These are phyloP conservation scores for Magnusiomyces ingens DNA, from an alignment of 1,139 yeast genomes.

Conservation along the genomic window DNA sequence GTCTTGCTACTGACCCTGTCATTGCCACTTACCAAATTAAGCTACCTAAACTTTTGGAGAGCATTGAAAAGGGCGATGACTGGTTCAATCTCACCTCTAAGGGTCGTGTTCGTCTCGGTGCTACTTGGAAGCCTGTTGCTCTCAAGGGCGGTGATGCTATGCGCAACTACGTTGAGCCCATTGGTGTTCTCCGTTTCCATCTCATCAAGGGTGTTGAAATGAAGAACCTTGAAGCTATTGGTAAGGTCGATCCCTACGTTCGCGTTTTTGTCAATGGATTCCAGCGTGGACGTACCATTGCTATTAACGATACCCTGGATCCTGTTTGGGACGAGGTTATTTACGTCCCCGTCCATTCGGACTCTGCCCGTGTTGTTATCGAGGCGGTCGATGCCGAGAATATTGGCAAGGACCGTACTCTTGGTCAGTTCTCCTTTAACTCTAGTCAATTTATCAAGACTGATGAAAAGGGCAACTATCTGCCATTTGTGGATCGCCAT, in stretches of 20 bases:
- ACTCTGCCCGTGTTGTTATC: constrained; percentile 71
- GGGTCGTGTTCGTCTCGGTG: constrained; percentile 65
- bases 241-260: constrained; percentile 87
- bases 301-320: constrained; percentile 57
- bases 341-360: constrained; percentile 73
- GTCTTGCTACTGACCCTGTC: constrained; percentile 53
- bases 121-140: constrained; percentile 83
- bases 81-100: constrained; percentile 61
- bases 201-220: constrained; percentile 61
- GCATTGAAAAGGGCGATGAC: constrained; percentile 67
- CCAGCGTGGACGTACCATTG: constrained; percentile 69
- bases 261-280: constrained; percentile 73
- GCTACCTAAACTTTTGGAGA: constrained; percentile 66
- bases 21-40: constrained; percentile 41
- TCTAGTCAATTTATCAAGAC: constrained; percentile 60
- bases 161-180: constrained; percentile 82
- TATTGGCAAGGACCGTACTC: constrained; percentile 69
- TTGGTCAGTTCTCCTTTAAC: constrained; percentile 73
- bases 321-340: constrained; percentile 85
- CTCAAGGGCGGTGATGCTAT: constrained; percentile 54
- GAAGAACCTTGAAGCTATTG: constrained; percentile 79
- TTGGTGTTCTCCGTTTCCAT: constrained; percentile 79
- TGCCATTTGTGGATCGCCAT: constrained; percentile 52
- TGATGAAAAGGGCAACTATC: constrained; percentile 59
- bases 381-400: constrained; percentile 91